Conservation (phyloP, 345 rosid genomes). For the Lumnitzera littorea region DNA sequence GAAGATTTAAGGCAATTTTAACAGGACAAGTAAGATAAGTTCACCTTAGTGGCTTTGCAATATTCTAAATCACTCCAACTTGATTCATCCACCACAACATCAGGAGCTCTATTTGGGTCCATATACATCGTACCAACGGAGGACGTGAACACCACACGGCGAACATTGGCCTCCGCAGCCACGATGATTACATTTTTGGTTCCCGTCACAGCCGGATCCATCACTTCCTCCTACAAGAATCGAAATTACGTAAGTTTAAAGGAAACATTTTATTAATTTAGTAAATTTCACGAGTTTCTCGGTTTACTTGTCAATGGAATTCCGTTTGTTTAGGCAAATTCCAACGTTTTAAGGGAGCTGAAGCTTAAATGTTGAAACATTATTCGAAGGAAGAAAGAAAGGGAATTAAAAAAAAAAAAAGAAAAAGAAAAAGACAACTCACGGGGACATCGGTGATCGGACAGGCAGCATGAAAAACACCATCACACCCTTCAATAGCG, state of each 20-base stretch:
- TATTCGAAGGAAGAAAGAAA: no score
- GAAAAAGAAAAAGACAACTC: constrained; percentile 8
- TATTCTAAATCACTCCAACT: constrained; percentile 98
- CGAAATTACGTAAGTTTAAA: neutral
- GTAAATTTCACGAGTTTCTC: no score
- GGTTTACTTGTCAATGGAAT: no score
- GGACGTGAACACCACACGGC: constrained; percentile 89
- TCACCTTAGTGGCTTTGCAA: constrained; percentile 90
- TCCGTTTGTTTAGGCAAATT: no score
- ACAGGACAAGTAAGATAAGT: neutral
- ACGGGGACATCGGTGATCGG: constrained; percentile 98
- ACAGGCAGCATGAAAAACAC: constrained; percentile 96
- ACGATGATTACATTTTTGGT: constrained; percentile 76
- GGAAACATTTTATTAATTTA: no score
- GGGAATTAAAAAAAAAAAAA: no score
- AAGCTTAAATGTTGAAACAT: no score
- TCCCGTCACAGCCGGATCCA: constrained; percentile 94
- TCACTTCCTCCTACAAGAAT: constrained; percentile 36
- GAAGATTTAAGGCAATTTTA: no score
- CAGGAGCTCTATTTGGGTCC: constrained; percentile 70
- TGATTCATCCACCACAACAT: constrained; percentile 69
- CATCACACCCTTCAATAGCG: constrained; percentile 77
- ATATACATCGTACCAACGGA: constrained; percentile 86
- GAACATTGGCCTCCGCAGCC: constrained; percentile 72
- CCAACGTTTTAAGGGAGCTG: no score